Evolutionary conservation across 441 rosid genomes (phyloP).

Genomic region (Syzygium malaccense): DNA sequence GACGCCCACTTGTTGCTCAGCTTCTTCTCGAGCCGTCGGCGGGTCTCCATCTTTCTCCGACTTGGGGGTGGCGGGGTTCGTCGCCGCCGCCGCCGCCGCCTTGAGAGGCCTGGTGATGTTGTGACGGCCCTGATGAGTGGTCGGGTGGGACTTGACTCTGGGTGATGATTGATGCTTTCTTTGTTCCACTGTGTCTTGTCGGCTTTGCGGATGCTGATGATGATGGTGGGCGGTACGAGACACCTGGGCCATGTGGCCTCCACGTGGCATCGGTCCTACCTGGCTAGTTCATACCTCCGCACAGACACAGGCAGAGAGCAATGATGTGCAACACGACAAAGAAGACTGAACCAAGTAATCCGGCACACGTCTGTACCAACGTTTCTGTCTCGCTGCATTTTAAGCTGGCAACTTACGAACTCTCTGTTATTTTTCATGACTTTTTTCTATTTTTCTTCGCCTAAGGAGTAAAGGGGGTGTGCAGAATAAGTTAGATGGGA

Average conservation of each 20-base stretch:
- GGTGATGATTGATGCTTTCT: background rate
- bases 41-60: background rate
- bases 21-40: background rate
- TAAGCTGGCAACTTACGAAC: background rate
- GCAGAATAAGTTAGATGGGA: background rate
- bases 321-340: background rate
- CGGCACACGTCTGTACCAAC: background rate
- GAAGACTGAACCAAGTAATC: background rate
- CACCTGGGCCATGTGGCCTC: background rate
- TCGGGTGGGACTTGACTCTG: background rate
- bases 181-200: background rate
- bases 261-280: background rate
- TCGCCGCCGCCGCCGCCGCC: background rate
- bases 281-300: background rate
- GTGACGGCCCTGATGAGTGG: background rate
- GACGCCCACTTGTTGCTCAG: conserved; percentile 20
- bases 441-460: background rate
- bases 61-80: background rate
- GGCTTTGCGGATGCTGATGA: background rate
- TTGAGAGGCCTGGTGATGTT: background rate
- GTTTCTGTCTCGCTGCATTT: background rate
- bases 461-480: background rate
- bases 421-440: background rate
- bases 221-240: background rate
- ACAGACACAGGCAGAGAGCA: background rate